Evolutionary conservation across 192 early-diverging fungal genomes (phyloP), one percentile per base, ranked within the genome.

Genomic region (Backusella macrospora): DNA sequence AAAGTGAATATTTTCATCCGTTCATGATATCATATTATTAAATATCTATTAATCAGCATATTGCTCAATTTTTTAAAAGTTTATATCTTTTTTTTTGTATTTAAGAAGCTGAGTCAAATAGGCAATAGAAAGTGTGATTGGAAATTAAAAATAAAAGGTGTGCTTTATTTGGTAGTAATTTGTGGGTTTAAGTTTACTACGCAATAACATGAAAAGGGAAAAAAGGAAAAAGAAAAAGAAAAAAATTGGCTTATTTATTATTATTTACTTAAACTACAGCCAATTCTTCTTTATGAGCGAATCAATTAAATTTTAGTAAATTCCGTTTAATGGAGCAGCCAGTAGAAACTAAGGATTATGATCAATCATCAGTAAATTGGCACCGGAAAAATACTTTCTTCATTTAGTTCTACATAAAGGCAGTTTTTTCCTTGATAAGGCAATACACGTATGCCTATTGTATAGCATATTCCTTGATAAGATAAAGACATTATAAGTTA

Each of bases 321-420:
- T 21, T 59, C 52, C 52, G 52, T 59, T 59, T 23, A 23, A 59
- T 59, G 26, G 13, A 59, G 48, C 23, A 59, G n/a, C 52, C 52
- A 59, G 26, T 59, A 12, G 13, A 59, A 59, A 23, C 12, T 23
- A 59, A 59, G 9, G n/a, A 0, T 23, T 13, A 8, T 59, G 10
- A 59, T 59, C 18, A 59, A 59, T 1, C 26, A 10, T 26, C 0
- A 59, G 13, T 21, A 26, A 34, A 34, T 0, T 34, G 29, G 29
- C 29, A 34, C 29, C 2, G 29, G 10, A 9, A 59, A 59, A 59
- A 23, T 23, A 59, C 9, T 23, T 10, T 59, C 21, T 21, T 52
- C 9, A 2, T n/a, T 10, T 18, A 21, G 18, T 23, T 52, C n/a
- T n/a, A n/a, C n/a, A n/a, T n/a, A n/a, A n/a, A n/a, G n/a, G n/a